A percentile compares a stretch with the other conserved stretches of the same genome.
Evolutionary conservation across 768 basidiomycete genomes (phyloP).

Genomic region (Boletus huronensis): DNA sequence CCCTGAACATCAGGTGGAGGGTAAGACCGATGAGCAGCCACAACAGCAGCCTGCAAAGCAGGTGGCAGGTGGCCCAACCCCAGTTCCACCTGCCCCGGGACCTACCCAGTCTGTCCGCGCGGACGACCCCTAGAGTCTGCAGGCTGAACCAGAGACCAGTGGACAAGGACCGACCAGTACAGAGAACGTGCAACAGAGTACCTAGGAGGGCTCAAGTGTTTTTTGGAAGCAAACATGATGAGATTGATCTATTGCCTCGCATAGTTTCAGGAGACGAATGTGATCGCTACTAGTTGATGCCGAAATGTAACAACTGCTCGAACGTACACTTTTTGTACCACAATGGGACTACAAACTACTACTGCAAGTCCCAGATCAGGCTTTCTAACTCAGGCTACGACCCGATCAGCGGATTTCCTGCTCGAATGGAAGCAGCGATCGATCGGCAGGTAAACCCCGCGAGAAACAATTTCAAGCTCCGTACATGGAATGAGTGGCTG

Average conservation of each 20-base stretch:
- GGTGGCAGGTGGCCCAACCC: neutral
- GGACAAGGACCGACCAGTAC: neutral
- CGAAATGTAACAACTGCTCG: too few relatives aligned
- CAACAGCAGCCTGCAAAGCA: neutral
- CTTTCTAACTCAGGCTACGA: too few relatives aligned
- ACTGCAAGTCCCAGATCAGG: too few relatives aligned
- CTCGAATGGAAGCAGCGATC: neutral
- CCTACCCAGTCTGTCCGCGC: neutral
- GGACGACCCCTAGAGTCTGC: neutral
- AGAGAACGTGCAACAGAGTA: neutral
- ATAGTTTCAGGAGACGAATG: neutral
- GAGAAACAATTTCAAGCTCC: too few relatives aligned
- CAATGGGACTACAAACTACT: too few relatives aligned
- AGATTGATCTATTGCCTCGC: too few relatives aligned
- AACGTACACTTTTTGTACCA: too few relatives aligned
- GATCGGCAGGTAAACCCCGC: neutral
- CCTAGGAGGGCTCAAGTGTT: neutral
- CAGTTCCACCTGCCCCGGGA: neutral
- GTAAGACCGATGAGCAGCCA: neutral
- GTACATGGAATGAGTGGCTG: neutral
- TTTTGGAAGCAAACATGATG: neutral
- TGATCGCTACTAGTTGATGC: too few relatives aligned
- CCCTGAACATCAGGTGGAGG: neutral
- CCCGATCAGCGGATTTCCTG: too few relatives aligned
- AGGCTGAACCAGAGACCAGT: neutral